These are phyloP conservation scores for Cydonia oblonga DNA, from an alignment of 331 rosid species.

Conservation along the genomic window DNA sequence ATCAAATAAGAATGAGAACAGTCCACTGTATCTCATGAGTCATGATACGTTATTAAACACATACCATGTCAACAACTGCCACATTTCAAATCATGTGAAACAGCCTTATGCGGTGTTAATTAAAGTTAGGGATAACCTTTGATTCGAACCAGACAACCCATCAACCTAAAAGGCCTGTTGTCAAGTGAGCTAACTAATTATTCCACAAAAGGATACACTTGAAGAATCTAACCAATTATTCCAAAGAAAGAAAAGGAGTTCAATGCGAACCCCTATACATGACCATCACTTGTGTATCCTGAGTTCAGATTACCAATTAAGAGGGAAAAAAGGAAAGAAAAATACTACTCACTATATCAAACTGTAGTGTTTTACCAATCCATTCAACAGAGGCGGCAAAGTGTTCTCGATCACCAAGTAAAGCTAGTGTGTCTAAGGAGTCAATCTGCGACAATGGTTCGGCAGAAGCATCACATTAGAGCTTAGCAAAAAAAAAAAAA, in stretches of 20 bases:
- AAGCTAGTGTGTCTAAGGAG: conserved; percentile 77
- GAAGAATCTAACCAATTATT: not conserved
- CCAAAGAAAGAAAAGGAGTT: not conserved
- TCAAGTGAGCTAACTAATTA: not conserved
- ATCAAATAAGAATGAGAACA: not conserved
- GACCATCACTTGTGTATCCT: not conserved
- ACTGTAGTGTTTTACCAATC: conserved; percentile 92
- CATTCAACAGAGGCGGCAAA: conserved; percentile 78
- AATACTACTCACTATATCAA: conserved; percentile 77
- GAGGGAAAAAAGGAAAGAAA: not conserved
- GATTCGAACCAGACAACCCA: not conserved
- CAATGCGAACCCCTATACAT: not conserved
- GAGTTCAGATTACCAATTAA: not conserved
- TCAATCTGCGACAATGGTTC: conserved; percentile 53
- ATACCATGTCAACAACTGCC: not conserved
- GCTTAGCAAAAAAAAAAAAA: not conserved
- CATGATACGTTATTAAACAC: not conserved
- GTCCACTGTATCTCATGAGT: not conserved
- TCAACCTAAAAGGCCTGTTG: not conserved
- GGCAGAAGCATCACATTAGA: not conserved
- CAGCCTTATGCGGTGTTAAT: not conserved
- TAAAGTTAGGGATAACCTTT: not conserved
- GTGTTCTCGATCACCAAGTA: conserved; percentile 69
- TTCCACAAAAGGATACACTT: not conserved
- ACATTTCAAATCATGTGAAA: not conserved